These are phyloP conservation scores for Catharanthus roseus DNA, from an alignment of 257 asterid species.

Conservation along the genomic window DNA sequence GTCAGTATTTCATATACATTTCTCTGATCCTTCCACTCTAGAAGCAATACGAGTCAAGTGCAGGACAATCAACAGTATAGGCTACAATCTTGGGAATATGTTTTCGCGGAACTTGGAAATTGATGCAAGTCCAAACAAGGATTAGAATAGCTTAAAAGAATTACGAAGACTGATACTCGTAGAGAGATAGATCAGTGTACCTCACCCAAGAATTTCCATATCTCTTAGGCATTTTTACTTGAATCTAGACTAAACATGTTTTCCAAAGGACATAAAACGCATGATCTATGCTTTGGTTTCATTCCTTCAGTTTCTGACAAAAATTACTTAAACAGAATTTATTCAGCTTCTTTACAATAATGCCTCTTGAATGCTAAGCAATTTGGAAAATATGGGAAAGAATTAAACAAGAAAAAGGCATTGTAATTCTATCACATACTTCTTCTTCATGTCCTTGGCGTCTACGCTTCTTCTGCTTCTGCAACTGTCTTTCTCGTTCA, in stretches of 20 bases:
- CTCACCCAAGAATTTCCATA: not conserved
- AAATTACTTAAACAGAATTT: not conserved
- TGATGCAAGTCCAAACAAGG: not conserved
- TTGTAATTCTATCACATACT: conserved; percentile 30
- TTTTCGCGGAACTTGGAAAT: not conserved
- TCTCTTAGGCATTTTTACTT: not conserved
- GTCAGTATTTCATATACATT: not conserved
- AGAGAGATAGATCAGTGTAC: not conserved
- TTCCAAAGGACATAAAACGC: not conserved
- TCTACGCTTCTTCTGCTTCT: conserved; percentile 86
- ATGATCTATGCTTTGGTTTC: not conserved
- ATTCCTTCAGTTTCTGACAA: not conserved
- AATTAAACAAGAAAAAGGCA: not conserved
- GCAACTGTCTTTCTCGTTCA: conserved; percentile 72
- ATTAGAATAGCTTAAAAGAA: not conserved
- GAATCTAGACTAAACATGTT: not conserved
- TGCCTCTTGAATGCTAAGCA: not conserved
- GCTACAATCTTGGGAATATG: not conserved
- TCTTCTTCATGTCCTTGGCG: conserved; percentile 94
- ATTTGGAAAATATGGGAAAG: not conserved
- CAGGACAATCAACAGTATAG: not conserved
- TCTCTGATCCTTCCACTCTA: not conserved
- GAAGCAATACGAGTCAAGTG: not conserved
- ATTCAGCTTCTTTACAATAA: not conserved
- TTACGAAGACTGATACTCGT: not conserved